A percentile compares a stretch with the other conserved stretches of the same genome.
Evolutionary conservation across 805 yeast genomes (phyloP).

Genomic region (Candida schatavii): DNA sequence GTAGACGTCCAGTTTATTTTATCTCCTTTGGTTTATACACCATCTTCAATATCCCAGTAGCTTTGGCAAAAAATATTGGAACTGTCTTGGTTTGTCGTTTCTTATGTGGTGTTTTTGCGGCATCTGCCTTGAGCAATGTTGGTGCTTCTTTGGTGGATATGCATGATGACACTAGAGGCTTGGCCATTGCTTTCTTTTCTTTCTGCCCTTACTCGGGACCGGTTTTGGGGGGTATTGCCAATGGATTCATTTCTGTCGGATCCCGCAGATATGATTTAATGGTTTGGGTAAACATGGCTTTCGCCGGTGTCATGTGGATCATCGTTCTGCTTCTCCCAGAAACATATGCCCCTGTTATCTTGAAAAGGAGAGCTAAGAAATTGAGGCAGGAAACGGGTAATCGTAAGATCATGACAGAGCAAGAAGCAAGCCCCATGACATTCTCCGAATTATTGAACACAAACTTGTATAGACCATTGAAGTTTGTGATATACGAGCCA

Average conservation of each 20-base stretch:
- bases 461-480: conserved; percentile 77
- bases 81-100: conserved; percentile 80
- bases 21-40: conserved; percentile 71
- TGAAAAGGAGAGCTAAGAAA: conserved; percentile 61
- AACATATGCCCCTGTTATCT: conserved; percentile 81
- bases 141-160: conserved; percentile 92
- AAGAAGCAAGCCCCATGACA: conserved; percentile 77
- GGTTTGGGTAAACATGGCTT: conserved; percentile 91
- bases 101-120: conserved; percentile 80
- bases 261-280: conserved; percentile 68
- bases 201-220: conserved; percentile 95
- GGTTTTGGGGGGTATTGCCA: conserved; percentile 81
- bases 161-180: conserved; percentile 78
- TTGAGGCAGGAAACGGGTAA: conserved; percentile 80
- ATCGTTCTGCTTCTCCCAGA: conserved; percentile 71
- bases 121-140: conserved; percentile 80
- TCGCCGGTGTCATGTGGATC: conserved; percentile 83
- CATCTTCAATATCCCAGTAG: conserved; percentile 84
- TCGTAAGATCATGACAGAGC: conserved; percentile 84
- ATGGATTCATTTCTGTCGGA: conserved; percentile 78
- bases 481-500: conserved; percentile 76
- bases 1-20: conserved; percentile 81
- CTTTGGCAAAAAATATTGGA: conserved; percentile 77
- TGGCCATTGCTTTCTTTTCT: conserved; percentile 87
- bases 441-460: conserved; percentile 66